phyloP scores from a whole-genome alignment of 148 eudicot species.

The Rhododendron simsii region DNA sequence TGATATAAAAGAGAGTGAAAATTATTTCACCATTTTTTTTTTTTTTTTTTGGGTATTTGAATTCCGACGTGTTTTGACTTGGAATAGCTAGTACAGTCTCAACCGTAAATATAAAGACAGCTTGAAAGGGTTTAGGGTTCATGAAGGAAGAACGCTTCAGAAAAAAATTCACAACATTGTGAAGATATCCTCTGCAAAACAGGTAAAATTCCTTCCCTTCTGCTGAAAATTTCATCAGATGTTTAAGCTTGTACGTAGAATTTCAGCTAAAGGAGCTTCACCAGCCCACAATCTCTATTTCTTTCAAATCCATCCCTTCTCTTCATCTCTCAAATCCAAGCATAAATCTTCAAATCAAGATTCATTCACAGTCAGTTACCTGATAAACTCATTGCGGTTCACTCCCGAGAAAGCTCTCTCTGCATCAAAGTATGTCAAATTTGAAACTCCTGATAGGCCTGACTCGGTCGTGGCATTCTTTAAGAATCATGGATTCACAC shows the following conservation, averaged over 20 bases:
- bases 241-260: neutral
- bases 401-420: neutral
- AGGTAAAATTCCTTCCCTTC: neutral
- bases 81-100: too few relatives aligned
- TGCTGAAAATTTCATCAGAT: neutral
- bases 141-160: neutral
- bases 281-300: neutral
- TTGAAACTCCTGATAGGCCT: neutral
- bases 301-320: neutral
- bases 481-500: neutral
- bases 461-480: neutral
- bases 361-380: neutral
- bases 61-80: too few relatives aligned
- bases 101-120: too few relatives aligned
- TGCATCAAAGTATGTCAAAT: neutral
- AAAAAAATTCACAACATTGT: neutral
- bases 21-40: too few relatives aligned
- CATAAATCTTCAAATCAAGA: neutral
- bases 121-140: neutral
- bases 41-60: too few relatives aligned
- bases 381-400: neutral
- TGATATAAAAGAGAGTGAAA: too few relatives aligned
- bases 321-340: neutral
- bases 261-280: neutral
- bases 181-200: neutral